phyloP scores from a whole-genome alignment of 352 stramenopile species.

The Nothophytophthora sp. region DNA sequence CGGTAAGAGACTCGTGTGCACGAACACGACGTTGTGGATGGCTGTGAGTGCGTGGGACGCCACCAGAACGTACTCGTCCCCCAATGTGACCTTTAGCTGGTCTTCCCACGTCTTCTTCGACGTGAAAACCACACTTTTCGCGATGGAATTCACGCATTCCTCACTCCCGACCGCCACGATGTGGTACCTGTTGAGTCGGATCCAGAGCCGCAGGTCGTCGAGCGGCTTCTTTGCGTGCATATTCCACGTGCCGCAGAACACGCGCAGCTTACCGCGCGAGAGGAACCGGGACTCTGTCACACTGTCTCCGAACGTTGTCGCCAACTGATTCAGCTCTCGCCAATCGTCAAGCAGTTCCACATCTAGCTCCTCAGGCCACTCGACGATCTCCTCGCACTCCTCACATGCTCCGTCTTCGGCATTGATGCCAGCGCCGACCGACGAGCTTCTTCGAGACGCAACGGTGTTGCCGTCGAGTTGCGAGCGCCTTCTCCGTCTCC shows the following conservation, averaged over 20 bases:
- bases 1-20: conserved; percentile 82
- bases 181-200: conserved; percentile 83
- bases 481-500: conserved; percentile 6
- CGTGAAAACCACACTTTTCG: conserved; percentile 93
- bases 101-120: conserved; percentile 86
- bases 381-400: conserved; percentile 18
- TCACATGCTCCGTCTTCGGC: conserved; percentile 17
- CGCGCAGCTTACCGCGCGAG: conserved; percentile 42
- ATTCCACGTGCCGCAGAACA: conserved; percentile 89
- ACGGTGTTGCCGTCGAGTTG: background rate
- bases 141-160: conserved; percentile 94
- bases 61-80: conserved; percentile 89
- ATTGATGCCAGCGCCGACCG: background rate
- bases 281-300: conserved; percentile 46
- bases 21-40: conserved; percentile 95
- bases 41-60: conserved; percentile 91
- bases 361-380: conserved; percentile 62
- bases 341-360: conserved; percentile 49
- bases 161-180: conserved; percentile 90
- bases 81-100: conserved; percentile 56
- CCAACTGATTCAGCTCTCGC: conserved; percentile 46
- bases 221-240: conserved; percentile 74
- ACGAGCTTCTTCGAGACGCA: background rate
- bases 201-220: conserved; percentile 66
- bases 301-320: conserved; percentile 16